Conservation (phyloP, 306 rosid species). For the Casuarina cunninghamiana region DNA sequence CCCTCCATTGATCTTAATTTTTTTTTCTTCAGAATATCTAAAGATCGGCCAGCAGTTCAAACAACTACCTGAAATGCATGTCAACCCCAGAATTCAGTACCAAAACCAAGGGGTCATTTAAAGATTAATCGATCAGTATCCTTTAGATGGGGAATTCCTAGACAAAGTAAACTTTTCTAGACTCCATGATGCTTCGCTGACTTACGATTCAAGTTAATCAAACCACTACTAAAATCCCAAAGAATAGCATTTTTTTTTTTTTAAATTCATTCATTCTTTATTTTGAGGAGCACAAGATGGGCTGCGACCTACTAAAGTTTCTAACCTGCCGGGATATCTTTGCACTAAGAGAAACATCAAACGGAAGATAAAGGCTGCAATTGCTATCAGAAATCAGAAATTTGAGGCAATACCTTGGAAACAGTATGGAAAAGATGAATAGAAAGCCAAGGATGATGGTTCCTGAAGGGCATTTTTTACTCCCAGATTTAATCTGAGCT, state of each 20-base stretch:
- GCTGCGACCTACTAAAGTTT: neutral
- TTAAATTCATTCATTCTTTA: neutral
- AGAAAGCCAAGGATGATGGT: slow-evolving; percentile 6
- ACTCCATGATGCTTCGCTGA: neutral
- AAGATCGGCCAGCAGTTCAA: neutral
- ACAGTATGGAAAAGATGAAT: neutral
- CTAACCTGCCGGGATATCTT: neutral
- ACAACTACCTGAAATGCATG: neutral
- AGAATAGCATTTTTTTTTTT: neutral
- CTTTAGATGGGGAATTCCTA: neutral
- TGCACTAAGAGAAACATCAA: neutral
- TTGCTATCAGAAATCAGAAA: neutral
- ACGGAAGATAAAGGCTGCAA: neutral
- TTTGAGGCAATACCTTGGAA: neutral
- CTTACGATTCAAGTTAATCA: neutral
- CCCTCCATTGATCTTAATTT: neutral
- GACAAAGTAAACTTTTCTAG: neutral
- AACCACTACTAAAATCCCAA: neutral
- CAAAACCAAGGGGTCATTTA: slow-evolving; percentile 3
- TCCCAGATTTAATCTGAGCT: slow-evolving; percentile 29
- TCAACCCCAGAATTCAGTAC: neutral
- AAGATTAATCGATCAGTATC: neutral
- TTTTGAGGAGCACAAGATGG: neutral
- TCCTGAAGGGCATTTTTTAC: slow-evolving; percentile 7
- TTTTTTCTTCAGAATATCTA: neutral